Percentiles rank a stretch among this genome's conserved stretches.
phyloP scores from a whole-genome alignment of 108 stramenopile species.

The Cyclotella atomus region DNA sequence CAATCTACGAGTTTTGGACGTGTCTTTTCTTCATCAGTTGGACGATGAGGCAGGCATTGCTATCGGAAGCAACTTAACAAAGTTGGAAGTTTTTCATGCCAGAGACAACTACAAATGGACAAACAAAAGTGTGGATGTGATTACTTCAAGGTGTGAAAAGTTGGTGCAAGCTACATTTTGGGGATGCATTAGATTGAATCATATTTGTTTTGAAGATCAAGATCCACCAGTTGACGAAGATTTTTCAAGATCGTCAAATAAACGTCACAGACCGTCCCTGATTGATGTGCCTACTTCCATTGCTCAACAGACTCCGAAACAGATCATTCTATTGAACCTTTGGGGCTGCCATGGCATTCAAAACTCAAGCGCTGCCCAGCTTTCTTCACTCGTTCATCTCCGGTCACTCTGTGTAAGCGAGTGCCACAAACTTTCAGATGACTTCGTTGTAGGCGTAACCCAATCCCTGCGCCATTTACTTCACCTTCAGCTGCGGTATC shows the following conservation, averaged over 20 bases:
- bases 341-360: conserved; percentile 68
- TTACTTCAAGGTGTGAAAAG: conserved; percentile 55
- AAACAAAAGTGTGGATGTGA: conserved; percentile 56
- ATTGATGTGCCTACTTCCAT: too few species aligned
- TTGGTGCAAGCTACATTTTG: conserved; percentile 66
- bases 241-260: background rate
- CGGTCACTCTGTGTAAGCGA: conserved; percentile 66
- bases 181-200: conserved; percentile 62
- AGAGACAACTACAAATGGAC: conserved; percentile 71
- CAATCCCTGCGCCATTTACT: conserved; percentile 36
- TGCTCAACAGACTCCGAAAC: background rate
- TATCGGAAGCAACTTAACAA: conserved; percentile 55
- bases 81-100: conserved; percentile 61
- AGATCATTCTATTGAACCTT: conserved; percentile 63
- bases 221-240: background rate
- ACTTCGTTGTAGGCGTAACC: conserved; percentile 48
- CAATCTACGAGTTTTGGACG: conserved; percentile 60
- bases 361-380: conserved; percentile 45
- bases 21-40: conserved; percentile 55
- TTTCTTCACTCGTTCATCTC: conserved; percentile 41
- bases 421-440: conserved; percentile 69
- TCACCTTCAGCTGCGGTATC: conserved; percentile 60
- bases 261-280: too few species aligned
- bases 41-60: conserved; percentile 56
- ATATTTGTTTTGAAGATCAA: conserved; percentile 14